phyloP scores from a whole-genome alignment of 2,329 filamentous ascomycete genomes.

The Zopfia rhizophila region DNA sequence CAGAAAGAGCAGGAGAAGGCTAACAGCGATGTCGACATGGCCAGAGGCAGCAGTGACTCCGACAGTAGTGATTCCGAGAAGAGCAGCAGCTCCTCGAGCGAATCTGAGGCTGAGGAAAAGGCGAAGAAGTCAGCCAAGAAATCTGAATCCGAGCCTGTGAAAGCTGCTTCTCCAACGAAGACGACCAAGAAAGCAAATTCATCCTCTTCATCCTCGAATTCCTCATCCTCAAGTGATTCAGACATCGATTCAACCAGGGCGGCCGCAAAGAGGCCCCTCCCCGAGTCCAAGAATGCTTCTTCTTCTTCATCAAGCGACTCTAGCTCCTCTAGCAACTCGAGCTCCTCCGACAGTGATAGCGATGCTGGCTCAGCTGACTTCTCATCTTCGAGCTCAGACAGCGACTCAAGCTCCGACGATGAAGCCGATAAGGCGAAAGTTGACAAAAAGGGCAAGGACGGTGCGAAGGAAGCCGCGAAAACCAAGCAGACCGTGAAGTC shows the following conservation, averaged over 20 bases:
- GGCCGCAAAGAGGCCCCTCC: slow-evolving; percentile 40
- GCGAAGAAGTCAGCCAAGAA: slow-evolving; percentile 39
- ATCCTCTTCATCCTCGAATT: slow-evolving; percentile 27
- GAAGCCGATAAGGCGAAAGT: slow-evolving; percentile 28
- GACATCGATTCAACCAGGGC: slow-evolving; percentile 36
- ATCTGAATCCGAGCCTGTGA: slow-evolving; percentile 54
- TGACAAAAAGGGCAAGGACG: slow-evolving; percentile 23
- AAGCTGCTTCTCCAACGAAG: slow-evolving; percentile 30
- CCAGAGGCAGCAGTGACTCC: slow-evolving; percentile 17
- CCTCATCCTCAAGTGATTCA: slow-evolving; percentile 31
- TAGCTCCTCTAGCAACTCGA: slow-evolving; percentile 38
- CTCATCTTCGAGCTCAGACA: slow-evolving; percentile 21
- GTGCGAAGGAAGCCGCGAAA: too few relatives aligned
- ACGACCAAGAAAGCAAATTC: slow-evolving; percentile 30
- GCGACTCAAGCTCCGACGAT: slow-evolving; percentile 40
- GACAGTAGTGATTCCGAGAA: slow-evolving; percentile 34
- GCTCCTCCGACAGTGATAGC: not conserved
- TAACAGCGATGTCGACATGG: slow-evolving; percentile 29
- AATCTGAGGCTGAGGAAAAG: slow-evolving; percentile 37
- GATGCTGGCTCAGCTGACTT: not conserved
- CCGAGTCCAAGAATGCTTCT: slow-evolving; percentile 40
- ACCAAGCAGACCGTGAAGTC: too few relatives aligned
- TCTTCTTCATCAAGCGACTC: slow-evolving; percentile 21
- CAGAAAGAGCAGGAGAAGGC: slow-evolving; percentile 25
- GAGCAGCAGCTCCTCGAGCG: slow-evolving; percentile 25